Evolutionary conservation across 305 asterid genomes (phyloP).

Genomic region (Ilex paraguariensis): DNA sequence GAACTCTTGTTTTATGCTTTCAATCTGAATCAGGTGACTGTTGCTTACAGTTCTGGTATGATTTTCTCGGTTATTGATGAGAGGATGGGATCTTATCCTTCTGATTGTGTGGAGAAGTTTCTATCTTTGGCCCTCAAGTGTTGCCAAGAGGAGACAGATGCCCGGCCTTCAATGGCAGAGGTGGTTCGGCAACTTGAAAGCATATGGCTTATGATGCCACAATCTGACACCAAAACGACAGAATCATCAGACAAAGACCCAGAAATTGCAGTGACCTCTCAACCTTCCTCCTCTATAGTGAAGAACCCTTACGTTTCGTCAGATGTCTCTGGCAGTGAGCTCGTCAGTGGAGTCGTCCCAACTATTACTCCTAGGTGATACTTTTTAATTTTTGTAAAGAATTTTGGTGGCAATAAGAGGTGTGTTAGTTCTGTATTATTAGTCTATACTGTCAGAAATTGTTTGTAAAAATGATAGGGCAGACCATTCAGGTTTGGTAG

Average conservation of each 20-base stretch:
- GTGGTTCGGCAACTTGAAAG: constrained; percentile 75
- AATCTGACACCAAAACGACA: constrained; percentile 32
- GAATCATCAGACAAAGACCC: constrained; percentile 33
- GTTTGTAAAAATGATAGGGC: too few relatives aligned
- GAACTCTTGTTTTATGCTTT: neutral
- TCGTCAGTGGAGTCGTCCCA: constrained; percentile 61
- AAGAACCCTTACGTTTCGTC: constrained; percentile 40
- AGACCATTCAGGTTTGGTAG: too few relatives aligned
- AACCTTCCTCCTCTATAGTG: constrained; percentile 34
- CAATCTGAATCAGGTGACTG: constrained; percentile 52
- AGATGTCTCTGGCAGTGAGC: constrained; percentile 65
- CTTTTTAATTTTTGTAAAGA: neutral
- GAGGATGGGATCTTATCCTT: constrained; percentile 79
- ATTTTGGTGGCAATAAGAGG: too few relatives aligned
- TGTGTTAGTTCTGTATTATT: too few relatives aligned
- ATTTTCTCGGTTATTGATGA: constrained; percentile 68
- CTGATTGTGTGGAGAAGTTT: constrained; percentile 74
- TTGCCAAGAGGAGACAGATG: constrained; percentile 67
- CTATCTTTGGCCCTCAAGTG: constrained; percentile 66
- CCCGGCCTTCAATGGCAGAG: constrained; percentile 70
- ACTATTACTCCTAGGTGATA: constrained; percentile 60
- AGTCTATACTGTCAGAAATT: too few relatives aligned
- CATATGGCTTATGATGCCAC: constrained; percentile 76
- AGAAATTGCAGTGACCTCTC: constrained; percentile 21
- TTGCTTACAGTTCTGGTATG: constrained; percentile 54